Evolutionary conservation across 805 yeast species (phyloP).

Genomic region (Monosporozyma aerobia): DNA sequence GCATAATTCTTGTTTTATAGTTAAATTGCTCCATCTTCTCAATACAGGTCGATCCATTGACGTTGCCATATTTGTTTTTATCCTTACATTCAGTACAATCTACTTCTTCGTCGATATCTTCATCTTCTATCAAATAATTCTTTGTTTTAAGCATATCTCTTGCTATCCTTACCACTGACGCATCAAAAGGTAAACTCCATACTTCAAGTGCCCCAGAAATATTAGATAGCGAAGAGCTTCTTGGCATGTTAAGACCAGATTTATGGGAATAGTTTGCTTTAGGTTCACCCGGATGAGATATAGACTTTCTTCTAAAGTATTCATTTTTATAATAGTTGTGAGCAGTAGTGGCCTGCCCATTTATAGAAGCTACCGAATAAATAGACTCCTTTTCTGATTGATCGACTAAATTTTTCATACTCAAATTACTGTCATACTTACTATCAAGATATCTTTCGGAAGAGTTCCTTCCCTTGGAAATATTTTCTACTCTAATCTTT

Average conservation of each 20-base stretch:
- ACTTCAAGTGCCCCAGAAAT: constrained; percentile 19
- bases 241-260: constrained; percentile 1
- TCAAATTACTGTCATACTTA: neutral
- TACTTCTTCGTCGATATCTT: neutral
- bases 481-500: constrained; percentile 4
- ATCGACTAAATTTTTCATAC: neutral
- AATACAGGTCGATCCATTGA: neutral
- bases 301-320: constrained; percentile 21
- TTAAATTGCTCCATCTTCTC: neutral
- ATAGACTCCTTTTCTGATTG: neutral
- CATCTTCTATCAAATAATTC: neutral
- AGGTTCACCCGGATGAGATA: constrained; percentile 9
- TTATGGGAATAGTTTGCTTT: neutral
- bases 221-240: constrained; percentile 20
- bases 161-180: constrained; percentile 24
- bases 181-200: constrained; percentile 27
- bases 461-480: neutral
- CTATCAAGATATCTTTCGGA: neutral
- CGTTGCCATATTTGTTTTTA: neutral
- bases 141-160: constrained; percentile 12
- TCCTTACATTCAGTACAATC: neutral
- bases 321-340: constrained; percentile 16
- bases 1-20: neutral
- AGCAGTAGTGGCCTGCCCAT: neutral
- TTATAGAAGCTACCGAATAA: neutral